Evolutionary conservation across 140 eudicot genomes (phyloP).

Genomic region (Bidens hawaiensis): DNA sequence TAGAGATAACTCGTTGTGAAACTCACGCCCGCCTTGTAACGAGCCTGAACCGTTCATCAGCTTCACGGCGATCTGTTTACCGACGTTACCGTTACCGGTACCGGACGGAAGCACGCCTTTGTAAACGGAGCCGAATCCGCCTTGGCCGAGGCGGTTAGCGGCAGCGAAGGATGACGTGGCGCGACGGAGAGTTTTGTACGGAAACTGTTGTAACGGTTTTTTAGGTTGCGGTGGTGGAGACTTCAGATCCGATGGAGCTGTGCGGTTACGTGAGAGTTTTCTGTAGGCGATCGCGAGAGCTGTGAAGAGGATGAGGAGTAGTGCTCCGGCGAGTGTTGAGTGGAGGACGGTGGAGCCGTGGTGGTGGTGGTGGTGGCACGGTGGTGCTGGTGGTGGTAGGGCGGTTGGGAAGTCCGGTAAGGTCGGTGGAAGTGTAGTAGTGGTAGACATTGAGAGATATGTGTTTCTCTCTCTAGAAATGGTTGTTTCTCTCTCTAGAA

Average conservation of each 20-base stretch:
- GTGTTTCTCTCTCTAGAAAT: constrained; percentile 14
- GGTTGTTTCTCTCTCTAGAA: constrained; percentile 23
- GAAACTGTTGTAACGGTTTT: constrained; percentile 38
- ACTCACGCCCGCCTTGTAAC: constrained; percentile 89
- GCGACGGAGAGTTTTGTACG: constrained; percentile 59
- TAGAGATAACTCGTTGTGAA: constrained; percentile 75
- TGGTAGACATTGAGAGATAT: constrained; percentile 16
- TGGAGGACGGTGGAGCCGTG: constrained; percentile 40
- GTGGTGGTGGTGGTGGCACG: constrained; percentile 33
- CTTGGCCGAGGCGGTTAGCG: constrained; percentile 70
- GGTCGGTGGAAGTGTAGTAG: constrained; percentile 34
- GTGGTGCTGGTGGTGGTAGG: constrained; percentile 43
- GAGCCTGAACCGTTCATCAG: constrained; percentile 68
- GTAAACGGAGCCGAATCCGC: constrained; percentile 92
- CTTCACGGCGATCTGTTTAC: constrained; percentile 85
- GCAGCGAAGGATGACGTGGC: constrained; percentile 67
- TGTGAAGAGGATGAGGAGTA: constrained; percentile 36
- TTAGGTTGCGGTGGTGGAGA: constrained; percentile 37
- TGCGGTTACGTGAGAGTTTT: constrained; percentile 59
- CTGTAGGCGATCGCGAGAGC: constrained; percentile 47
- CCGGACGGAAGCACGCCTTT: constrained; percentile 65
- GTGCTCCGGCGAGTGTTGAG: constrained; percentile 42
- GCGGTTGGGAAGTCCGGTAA: constrained; percentile 40
- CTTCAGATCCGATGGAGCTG: constrained; percentile 82
- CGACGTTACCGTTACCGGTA: too few species aligned